Base-by-base conservation (phyloP, 495 filamentous ascomycete genomes). In the Barbatosphaeria neglecta region DNA sequence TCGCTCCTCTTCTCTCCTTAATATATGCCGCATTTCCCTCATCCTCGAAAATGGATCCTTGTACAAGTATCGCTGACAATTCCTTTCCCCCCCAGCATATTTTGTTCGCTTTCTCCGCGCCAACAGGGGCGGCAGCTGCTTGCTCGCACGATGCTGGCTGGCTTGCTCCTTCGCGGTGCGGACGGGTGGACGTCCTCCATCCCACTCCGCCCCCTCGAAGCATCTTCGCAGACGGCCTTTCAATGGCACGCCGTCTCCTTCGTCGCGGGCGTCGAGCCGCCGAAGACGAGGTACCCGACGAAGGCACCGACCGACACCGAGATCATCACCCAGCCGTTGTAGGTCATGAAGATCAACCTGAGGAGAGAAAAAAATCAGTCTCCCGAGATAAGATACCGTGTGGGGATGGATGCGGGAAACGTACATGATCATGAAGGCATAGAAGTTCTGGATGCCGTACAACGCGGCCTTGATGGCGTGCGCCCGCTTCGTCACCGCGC, bases 371-470 rank as follows among this genome's bases (percentile, higher is more conserved):
- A 18, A 8, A n/a, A n/a, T 35, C 31, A 15, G 13, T n/a, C 31
- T n/a, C 31, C 31, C 11, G 33, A 18, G 13, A 43, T 11, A 41
- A 33, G 40, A n/a, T 40, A 47, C 44, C 39, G 37, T 22, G 20
- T 19, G 28, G 35, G 15, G 22, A 25, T 44, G 33, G 25, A 33
- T n/a, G 15, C 7, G 25, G 15, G 42, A 15, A 5, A 84, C 88
- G 82, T 57, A 97, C 92, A 99, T 99, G 56, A 99, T 93, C 68
- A 99, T 97, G 56, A 99, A 96, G 41, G 88, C 90, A 67, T 99
- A 99, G 59, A 96, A 99, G 45, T 90, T 90, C 74, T 99, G 92
- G 28, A 88, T 67, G 20, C 81, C 92, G 67, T 99, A 99, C 51
- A 99, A 69, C 17, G 77, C 63, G 25, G 86, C 83, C 72, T 94